Percentiles rank a stretch among this genome's conserved stretches.
phyloP scores from a whole-genome alignment of 2,329 filamentous ascomycete genomes.

The Pseudogymnoascus sp. region DNA sequence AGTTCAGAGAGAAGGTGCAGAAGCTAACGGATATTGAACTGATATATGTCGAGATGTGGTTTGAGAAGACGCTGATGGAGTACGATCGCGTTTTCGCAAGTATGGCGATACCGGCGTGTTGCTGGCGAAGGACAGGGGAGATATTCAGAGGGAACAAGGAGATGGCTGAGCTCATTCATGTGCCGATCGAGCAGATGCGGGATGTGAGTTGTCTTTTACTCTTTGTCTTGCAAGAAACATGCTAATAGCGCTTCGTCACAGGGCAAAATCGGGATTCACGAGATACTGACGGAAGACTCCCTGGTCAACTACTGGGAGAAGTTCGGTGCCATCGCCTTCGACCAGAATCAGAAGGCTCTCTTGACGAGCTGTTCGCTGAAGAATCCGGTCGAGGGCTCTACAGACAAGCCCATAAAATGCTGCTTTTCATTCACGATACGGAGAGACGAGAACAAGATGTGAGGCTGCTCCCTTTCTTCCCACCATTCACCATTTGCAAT shows the following conservation, averaged over 20 bases:
- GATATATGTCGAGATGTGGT: constrained; percentile 97
- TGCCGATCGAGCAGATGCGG: constrained; percentile 80
- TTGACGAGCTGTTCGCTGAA: constrained; percentile 89
- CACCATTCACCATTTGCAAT: neutral
- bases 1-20: constrained; percentile 92
- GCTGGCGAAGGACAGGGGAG: constrained; percentile 92
- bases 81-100: constrained; percentile 97
- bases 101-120: constrained; percentile 97
- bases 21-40: constrained; percentile 88
- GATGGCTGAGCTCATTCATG: constrained; percentile 93
- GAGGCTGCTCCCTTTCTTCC: constrained; percentile 32
- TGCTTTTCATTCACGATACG: constrained; percentile 97
- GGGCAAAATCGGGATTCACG: constrained; percentile 91
- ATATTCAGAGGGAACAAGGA: constrained; percentile 97
- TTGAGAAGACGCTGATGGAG: constrained; percentile 91
- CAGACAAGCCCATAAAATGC: constrained; percentile 71
- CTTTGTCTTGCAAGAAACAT: constrained; percentile 4
- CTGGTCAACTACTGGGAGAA: constrained; percentile 98
- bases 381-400: constrained; percentile 61
- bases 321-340: constrained; percentile 95
- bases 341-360: constrained; percentile 86
- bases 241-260: constrained; percentile 29
- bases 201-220: constrained; percentile 55
- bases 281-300: constrained; percentile 91
- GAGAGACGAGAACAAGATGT: constrained; percentile 94